Base-by-base conservation (phyloP, 2,329 filamentous ascomycete species). In the Tolypocladium amazonense region DNA sequence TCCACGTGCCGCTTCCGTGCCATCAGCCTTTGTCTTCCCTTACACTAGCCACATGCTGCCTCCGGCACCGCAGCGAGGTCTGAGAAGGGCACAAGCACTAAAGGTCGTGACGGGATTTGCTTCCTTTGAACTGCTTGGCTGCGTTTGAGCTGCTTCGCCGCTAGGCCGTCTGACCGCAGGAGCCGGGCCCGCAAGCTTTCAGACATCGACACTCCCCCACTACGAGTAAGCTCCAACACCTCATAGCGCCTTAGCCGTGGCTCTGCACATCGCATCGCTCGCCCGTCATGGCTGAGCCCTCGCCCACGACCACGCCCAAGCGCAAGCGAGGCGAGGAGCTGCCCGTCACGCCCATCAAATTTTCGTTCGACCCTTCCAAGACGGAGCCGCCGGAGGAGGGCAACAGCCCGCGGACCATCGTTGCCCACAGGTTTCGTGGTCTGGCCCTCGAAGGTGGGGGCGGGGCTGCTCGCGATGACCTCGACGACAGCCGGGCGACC, bases 401-500 rank as follows among this genome's bases (percentile, higher is more conserved):
- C 66, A 75, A 71, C 63, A 84, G 82, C 63, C 81, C 82, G n/a
- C 75, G 77, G 58, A 78, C 78, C 50, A 77, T 71, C 58, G 79
- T 84, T 47, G 79, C 77, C 45, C 77, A 79, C 67, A 75, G 75
- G 65, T 83, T 85, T 70, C 75, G 76, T 57, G 77, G 80, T 59
- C 75, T 84, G 57, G 77, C 73, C 18, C 70, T 84, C 59, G 72
- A 68, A 65, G 67, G 71, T 68, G 79, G 78, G 74, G 78, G 75
- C 71, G 79, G 77, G 76, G 77, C 64, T 59, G 65, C 67, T 61
- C 67, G 69, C 54, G 70, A 69, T 38, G 65, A 71, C 52, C 61
- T 39, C 47, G 64, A 69, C 43, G 67, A 67, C 39, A 63, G 60
- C 56, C 71, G 73, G 62, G 68, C 67, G 47, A 68, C 70, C 58